A percentile compares a stretch with the other conserved stretches of the same genome.
Evolutionary conservation across 116 monocot genomes (phyloP).

Genomic region (Cymodocea nodosa): DNA sequence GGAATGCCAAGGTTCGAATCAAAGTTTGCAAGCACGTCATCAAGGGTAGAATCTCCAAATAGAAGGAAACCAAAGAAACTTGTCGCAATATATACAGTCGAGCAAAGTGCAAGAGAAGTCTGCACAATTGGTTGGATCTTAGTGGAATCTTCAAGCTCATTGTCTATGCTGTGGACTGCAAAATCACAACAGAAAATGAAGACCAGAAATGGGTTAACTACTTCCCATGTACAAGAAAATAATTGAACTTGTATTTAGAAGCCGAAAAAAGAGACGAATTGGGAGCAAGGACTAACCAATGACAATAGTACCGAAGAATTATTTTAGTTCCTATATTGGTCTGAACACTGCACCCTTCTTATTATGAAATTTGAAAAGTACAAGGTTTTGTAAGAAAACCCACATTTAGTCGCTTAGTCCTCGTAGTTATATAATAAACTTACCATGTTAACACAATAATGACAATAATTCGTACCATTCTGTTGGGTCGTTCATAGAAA

Average conservation of each 20-base stretch:
- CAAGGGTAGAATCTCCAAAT: conserved; percentile 58
- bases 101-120: conserved; percentile 48
- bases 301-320: too few species aligned
- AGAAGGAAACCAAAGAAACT: conserved; percentile 65
- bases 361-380: too few species aligned
- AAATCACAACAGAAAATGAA: background rate
- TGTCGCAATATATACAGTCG: conserved; percentile 44
- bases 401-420: too few species aligned
- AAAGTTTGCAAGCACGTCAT: conserved; percentile 69
- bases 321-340: too few species aligned
- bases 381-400: too few species aligned
- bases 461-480: too few species aligned
- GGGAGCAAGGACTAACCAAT: too few species aligned
- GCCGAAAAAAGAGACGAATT: background rate
- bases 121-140: conserved; percentile 39
- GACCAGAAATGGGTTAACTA: background rate
- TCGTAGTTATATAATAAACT: too few species aligned
- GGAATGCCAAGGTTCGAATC: conserved; percentile 53
- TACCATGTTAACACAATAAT: too few species aligned
- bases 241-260: background rate
- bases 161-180: conserved; percentile 62
- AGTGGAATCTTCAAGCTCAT: conserved; percentile 46
- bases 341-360: too few species aligned
- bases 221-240: background rate
- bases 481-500: too few species aligned